Evolutionary conservation across 2,329 filamentous ascomycete species (phyloP).

Genomic region (Pseudogymnoascus sp.): DNA sequence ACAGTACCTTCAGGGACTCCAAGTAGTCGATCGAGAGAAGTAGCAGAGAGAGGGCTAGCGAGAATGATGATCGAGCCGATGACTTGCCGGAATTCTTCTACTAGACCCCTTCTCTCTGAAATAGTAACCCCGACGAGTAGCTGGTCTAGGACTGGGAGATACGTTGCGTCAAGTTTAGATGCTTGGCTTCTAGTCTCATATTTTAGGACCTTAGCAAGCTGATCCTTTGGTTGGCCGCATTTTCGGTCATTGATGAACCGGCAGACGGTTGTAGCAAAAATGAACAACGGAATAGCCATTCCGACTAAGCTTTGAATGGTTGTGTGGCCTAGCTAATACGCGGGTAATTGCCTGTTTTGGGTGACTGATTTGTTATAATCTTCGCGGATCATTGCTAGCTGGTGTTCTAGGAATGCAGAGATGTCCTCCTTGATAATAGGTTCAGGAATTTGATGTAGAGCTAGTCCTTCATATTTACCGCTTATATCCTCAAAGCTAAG

Average conservation of each 20-base stretch:
- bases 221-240: conserved; percentile 19
- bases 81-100: conserved; percentile 6
- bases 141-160: conserved; percentile 20
- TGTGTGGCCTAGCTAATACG: conserved; percentile 27
- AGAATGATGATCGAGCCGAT: conserved; percentile 15
- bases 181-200: conserved; percentile 14
- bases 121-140: conserved; percentile 10
- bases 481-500: conserved; percentile 15
- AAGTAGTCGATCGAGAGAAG: conserved; percentile 17
- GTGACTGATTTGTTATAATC: conserved; percentile 8
- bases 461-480: conserved; percentile 15
- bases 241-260: conserved; percentile 23
- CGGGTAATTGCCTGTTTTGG: conserved; percentile 17
- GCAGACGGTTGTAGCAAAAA: conserved; percentile 30
- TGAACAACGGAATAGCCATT: conserved; percentile 31
- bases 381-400: conserved; percentile 12
- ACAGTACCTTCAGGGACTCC: conserved; percentile 13
- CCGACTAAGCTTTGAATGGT: conserved; percentile 20
- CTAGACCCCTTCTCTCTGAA: conserved; percentile 10
- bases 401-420: conserved; percentile 14
- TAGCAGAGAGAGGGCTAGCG: conserved; percentile 17
- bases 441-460: conserved; percentile 18
- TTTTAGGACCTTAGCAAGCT: conserved; percentile 22
- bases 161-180: conserved; percentile 21
- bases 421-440: conserved; percentile 19